Percentiles rank a stretch among this genome's conserved stretches.
Conservation (phyloP, 768 basidiomycete genomes). For the Mycena indigotica region DNA sequence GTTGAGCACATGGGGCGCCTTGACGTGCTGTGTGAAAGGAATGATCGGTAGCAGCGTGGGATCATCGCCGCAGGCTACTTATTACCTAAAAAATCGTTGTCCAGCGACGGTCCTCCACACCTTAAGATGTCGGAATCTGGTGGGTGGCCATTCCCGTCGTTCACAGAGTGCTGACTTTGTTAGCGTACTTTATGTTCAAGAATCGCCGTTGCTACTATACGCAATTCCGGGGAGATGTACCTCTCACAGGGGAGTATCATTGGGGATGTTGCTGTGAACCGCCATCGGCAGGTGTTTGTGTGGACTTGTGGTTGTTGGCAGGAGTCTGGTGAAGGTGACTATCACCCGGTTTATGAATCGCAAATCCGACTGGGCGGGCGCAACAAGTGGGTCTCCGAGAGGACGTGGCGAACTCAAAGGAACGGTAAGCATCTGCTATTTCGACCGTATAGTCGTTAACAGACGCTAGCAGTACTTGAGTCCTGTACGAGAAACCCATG, state of each 20-base stretch:
- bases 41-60: conserved; percentile 6
- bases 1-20: too few species aligned
- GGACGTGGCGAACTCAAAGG: conserved; percentile 46
- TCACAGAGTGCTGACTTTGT: neutral
- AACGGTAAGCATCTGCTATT: conserved; percentile 53
- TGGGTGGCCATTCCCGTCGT: too few species aligned
- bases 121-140: conserved; percentile 4
- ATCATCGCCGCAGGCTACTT: neutral
- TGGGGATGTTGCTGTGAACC: neutral
- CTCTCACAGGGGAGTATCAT: neutral
- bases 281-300: conserved; percentile 48
- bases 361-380: conserved; percentile 50
- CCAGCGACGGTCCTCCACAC: neutral
- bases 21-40: conserved; percentile 8
- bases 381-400: conserved; percentile 45
- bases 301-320: conserved; percentile 36
- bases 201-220: too few species aligned
- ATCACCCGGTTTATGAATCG: neutral
- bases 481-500: too few species aligned
- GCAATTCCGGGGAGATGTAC: neutral
- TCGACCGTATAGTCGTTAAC: too few species aligned
- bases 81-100: too few species aligned
- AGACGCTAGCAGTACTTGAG: too few species aligned
- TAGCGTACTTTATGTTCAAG: neutral
- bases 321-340: neutral